Evolutionary conservation across 2,329 filamentous ascomycete genomes (phyloP), one percentile per base, ranked within the genome.

Genomic region (Exophiala bonariae): DNA sequence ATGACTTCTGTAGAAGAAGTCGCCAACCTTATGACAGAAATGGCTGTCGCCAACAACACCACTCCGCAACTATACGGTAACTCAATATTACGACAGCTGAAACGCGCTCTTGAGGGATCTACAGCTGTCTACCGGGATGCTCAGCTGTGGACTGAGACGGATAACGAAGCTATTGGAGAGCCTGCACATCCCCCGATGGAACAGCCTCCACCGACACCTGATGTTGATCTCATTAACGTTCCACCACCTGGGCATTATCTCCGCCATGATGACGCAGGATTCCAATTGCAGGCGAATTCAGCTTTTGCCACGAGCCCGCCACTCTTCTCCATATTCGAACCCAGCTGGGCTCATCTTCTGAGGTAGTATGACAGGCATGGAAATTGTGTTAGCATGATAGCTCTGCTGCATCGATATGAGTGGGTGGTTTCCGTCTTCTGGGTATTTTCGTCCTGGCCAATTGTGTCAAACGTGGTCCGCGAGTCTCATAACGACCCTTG

Each of bases 271-370:
- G 28, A 42, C 13, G 16, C 40, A 13, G 10, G 26, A 18, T 31
- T 14, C 6, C 32, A 34, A n/a, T 18, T 14, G 6, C 32, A 7
- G 32, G n/a, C n/a, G 32, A 34, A 34, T 34, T 18, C 32, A 34
- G n/a, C 32, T 18, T 34, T 8, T 18, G 32, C 32, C 23, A 26
- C n/a, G 32, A 34, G n/a, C 32, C n/a, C n/a, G 28, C 40, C 17
- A 32, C 40, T 43, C 17, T 46, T 34, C 36, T 38, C 44, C 30
- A 41, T 46, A 16, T 41, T 46, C 44, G 44, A 46, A 6, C 44
- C 28, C 26, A 41, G 44, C 37, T 46, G 44, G 44, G 36, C n/a
- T 16, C 14, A 22, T 13, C 44, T 41, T 35, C 16, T 46, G 17
- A 39, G 34, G 32, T 45, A 39, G 9, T 28, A 16, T 19, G 11